Conservation (phyloP, 108 stramenopile genomes). For the Bacterosira constricta region DNA sequence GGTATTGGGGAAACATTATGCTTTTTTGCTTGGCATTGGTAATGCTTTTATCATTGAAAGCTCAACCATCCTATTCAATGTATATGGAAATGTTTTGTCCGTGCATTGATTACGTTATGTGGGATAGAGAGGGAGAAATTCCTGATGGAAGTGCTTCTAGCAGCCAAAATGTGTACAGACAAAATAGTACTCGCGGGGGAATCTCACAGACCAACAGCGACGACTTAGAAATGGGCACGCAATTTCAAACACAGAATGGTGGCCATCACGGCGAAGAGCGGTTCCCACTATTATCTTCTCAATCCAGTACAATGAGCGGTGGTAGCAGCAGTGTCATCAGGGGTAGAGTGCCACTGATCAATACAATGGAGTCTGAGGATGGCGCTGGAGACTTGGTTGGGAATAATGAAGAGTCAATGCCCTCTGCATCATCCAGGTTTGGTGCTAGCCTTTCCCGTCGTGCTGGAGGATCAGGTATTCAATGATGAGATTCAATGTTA, state of each 20-base stretch:
- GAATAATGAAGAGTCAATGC: neutral
- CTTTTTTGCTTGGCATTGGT: slow-evolving; percentile 15
- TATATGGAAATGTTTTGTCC: slow-evolving; percentile 34
- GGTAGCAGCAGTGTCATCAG: slow-evolving; percentile 36
- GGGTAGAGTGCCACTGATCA: slow-evolving; percentile 43
- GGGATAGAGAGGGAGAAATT: slow-evolving; percentile 47
- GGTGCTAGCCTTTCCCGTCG: slow-evolving; percentile 24
- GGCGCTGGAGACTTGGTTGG: slow-evolving; percentile 2
- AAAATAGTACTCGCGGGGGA: neutral
- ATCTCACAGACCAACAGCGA: neutral
- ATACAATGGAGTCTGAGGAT: slow-evolving; percentile 39
- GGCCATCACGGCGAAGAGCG: slow-evolving; percentile 11
- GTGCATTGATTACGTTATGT: slow-evolving; percentile 54
- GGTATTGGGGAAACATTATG: slow-evolving; percentile 52
- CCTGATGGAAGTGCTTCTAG: neutral
- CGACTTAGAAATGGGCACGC: slow-evolving; percentile 34
- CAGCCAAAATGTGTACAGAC: neutral
- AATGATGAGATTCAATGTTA: too few species aligned
- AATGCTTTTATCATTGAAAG: slow-evolving; percentile 43
- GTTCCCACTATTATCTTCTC: slow-evolving; percentile 12
- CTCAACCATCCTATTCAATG: slow-evolving; percentile 21
- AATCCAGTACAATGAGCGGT: slow-evolving; percentile 23
- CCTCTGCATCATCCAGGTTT: slow-evolving; percentile 20
- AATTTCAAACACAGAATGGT: neutral
- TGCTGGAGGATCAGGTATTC: slow-evolving; percentile 9